phyloP scores from a whole-genome alignment of 306 rosid genomes.

The Medicago truncatula region MtrunA17r5.0-ANR NC_053042.1:30780001-30780500 shows the following conservation, averaged over 20 bases:
- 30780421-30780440: background rate
- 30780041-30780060: too few species aligned
- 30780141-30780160: too few species aligned
- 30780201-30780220: too few species aligned
- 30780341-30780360: background rate
- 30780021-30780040: too few species aligned
- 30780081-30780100: too few species aligned
- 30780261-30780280: background rate
- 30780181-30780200: too few species aligned
- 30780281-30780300: background rate
- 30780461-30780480: conserved; percentile 2
- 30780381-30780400: background rate
- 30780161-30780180: too few species aligned
- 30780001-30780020: too few species aligned
- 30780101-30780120: too few species aligned
- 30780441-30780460: background rate
- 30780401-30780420: background rate
- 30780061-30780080: too few species aligned
- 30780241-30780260: background rate
- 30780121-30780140: too few species aligned
- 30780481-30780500: background rate
- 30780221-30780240: too few species aligned
- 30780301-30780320: background rate
- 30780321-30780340: background rate
- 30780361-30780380: background rate